Evolutionary conservation across 2,329 filamentous ascomycete genomes (phyloP).

Genomic region (Paramyrothecium sp.): DNA sequence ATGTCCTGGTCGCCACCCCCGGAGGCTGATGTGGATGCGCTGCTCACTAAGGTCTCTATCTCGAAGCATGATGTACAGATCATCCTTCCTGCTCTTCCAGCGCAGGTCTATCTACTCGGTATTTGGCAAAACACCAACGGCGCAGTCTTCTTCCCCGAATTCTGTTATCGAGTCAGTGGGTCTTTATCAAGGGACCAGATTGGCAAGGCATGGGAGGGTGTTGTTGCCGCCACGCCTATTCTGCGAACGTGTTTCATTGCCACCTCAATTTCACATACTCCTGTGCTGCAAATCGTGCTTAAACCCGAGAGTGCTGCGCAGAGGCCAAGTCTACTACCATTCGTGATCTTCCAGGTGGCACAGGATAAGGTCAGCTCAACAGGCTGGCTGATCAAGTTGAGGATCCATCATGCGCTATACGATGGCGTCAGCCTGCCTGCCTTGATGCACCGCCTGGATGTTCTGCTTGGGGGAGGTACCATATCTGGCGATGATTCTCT

Average conservation of each 20-base stretch:
- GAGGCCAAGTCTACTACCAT: constrained; percentile 11
- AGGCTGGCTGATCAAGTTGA: constrained; percentile 43
- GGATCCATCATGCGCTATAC: constrained; percentile 84
- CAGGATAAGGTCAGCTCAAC: constrained; percentile 7
- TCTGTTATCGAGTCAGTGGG: constrained; percentile 56
- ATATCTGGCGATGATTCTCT: not conserved
- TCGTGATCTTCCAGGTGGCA: constrained; percentile 18
- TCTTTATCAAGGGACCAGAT: constrained; percentile 39
- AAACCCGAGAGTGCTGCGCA: constrained; percentile 7
- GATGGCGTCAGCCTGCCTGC: constrained; percentile 76
- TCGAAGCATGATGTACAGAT: constrained; percentile 45
- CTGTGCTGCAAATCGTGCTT: constrained; percentile 64
- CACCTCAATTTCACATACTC: constrained; percentile 41
- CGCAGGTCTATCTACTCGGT: constrained; percentile 79
- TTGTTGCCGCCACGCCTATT: constrained; percentile 58
- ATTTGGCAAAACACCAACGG: constrained; percentile 70
- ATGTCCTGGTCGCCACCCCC: constrained; percentile 26
- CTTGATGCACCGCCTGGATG: constrained; percentile 45
- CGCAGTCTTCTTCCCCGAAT: constrained; percentile 70
- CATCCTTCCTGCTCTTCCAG: constrained; percentile 68
- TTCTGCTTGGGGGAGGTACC: constrained; percentile 6
- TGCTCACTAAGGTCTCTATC: constrained; percentile 42
- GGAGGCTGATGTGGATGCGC: constrained; percentile 31
- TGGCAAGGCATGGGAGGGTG: constrained; percentile 56
- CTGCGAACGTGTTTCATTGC: constrained; percentile 67